Base-by-base conservation (phyloP, 2,329 filamentous ascomycete genomes). In the Cylindrodendrum hubeiense region DNA sequence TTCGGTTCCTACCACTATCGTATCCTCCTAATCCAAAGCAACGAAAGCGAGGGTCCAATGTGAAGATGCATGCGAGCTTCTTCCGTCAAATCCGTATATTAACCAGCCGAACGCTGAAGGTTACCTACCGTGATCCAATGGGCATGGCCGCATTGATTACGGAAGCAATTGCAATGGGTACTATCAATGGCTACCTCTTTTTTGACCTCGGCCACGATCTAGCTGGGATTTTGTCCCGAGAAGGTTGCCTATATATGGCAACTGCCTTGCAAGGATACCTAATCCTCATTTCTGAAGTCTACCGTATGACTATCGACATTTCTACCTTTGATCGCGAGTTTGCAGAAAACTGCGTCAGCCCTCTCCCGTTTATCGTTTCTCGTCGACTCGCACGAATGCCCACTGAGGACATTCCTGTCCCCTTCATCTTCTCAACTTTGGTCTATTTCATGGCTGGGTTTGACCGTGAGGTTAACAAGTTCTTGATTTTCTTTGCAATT, bases 381-480 rank as follows among this genome's bases (percentile, higher is more conserved):
- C 84, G 92, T 41, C 85, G 93, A 26, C 77, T 93, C 5, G 91
- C 92, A 1, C 85, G 91, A 5, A 79, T 94, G 24, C 83, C 90
- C 2, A 88, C 91, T 0, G 92, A 95, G 74, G 92, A 94, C 72
- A 74, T 94, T 0, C 90, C 91, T 0, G 91, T 93, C 1, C 92
- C 92, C 0, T 84, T 93, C 15, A 76, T 93, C 4, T 94, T 91
- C 73, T 89, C 89, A 5, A 79, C 89, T 2, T 90, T 94, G 7
- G 90, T 90, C 74, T 95, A 94, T 77, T 94, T 93, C 76, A 93
- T 94, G 90, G 87, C 89, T 6, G 91, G 91, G 0, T 93, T 94
- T 70, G 87, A 92, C 51, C 82, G 85, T 3, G 85, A 90, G 9
- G 87, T 85, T 0, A 78, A 73, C 2, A 87, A 90, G 58, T 94